These are phyloP conservation scores for Dactylellina sp. DNA, from an alignment of 2,329 filamentous ascomycete genomes.

Conservation along the genomic window DNA sequence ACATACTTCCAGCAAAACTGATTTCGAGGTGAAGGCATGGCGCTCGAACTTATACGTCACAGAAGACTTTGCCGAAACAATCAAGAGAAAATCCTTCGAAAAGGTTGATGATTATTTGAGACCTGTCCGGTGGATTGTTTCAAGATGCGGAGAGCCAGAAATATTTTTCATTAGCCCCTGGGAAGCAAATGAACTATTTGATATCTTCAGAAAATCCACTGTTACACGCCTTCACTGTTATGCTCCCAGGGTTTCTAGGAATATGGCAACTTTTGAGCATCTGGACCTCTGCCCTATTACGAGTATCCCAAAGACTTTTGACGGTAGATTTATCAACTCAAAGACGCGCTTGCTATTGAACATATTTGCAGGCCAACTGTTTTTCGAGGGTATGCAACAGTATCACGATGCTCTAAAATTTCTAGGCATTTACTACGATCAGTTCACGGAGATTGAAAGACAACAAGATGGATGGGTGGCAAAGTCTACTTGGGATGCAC, in stretches of 20 bases:
- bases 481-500: constrained; percentile 17
- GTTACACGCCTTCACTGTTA: constrained; percentile 68
- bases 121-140: constrained; percentile 62
- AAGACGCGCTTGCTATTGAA: constrained; percentile 66
- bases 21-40: constrained; percentile 63
- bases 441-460: constrained; percentile 52
- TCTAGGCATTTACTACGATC: constrained; percentile 66
- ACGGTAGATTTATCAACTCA: background rate
- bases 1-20: constrained; percentile 8
- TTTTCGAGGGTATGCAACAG: constrained; percentile 70
- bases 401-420: constrained; percentile 68
- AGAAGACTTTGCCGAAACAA: constrained; percentile 67
- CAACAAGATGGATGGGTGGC: constrained; percentile 47
- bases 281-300: constrained; percentile 64
- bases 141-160: background rate
- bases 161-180: constrained; percentile 69
- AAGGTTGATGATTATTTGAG: constrained; percentile 67
- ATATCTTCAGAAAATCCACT: constrained; percentile 62
- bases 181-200: constrained; percentile 70
- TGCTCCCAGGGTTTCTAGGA: constrained; percentile 65
- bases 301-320: constrained; percentile 59
- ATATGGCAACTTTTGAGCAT: constrained; percentile 56
- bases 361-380: constrained; percentile 75
- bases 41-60: constrained; percentile 66
- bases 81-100: constrained; percentile 60